Evolutionary conservation across 1,284 basidiomycete species (phyloP), one percentile per base, ranked within the genome.

Genomic region (Microbotryum scabiosae): DNA sequence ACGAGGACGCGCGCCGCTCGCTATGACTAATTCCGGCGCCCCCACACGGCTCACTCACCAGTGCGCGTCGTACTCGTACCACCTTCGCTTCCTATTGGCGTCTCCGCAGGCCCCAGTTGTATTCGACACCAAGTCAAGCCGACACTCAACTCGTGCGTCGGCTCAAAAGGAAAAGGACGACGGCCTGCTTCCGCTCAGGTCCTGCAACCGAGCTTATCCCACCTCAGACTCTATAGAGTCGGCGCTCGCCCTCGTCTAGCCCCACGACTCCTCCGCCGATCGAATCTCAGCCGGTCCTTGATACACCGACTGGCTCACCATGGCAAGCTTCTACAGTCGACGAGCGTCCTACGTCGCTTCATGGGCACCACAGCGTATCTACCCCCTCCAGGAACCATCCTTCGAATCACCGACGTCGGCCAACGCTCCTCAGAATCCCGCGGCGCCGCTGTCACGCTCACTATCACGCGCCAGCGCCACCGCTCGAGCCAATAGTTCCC

Each of bases 311-410:
- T 14, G 1, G 47, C 16, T 14, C 20, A 5, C 44, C 14, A 65
- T 65, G 64, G 56, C 59, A 1, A 14, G 28, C 14, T 67, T 56
- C 58, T 62, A 57, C 44, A 51, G 46, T 23, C 55, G 58, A 3
- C 57, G 54, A 44, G 32, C 59, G 1, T 50, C 18, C 16, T 62
- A 60, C 50, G 51, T 54, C 1, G 50, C 60, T 4, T 21, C 20
- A 8, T 67, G 62, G 62, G 46, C 47, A 23, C 54, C 59, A 20
- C 62, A 57, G 43, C 58, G 66, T 12, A 64, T 67, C 56, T 67
- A 55, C 30, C 66, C 66, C 0, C 53, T 59, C 23, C 46, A 43
- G 6, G 66, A 67, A 7, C 61, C 63, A 8, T n/a, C 50, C 4
- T 67, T 67, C 41, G 55, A 54, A 7, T 18, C 26, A 4, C 32